Evolutionary conservation across 2,329 filamentous ascomycete species (phyloP), one percentile per base, ranked within the genome.

Genomic region (Huntiella bhutanensis): DNA sequence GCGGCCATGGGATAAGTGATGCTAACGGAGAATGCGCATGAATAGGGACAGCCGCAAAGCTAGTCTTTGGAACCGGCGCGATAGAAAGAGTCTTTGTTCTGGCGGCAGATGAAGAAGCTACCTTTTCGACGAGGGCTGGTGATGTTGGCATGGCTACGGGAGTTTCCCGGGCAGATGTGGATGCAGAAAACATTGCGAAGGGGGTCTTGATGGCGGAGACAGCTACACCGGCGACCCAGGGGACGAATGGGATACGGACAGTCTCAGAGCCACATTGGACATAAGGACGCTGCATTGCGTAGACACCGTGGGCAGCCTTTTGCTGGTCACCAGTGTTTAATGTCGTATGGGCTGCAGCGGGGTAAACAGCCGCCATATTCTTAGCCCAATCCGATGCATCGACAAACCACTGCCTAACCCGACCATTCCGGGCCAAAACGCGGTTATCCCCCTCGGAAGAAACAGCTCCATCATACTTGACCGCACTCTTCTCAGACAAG

Each of bases 311-410:
- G 15, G 34, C 33, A n/a, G 46, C 43, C 13, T 45, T 37, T 17
- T 49, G 37, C 16, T 49, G 44, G 33, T 43, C 47, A 13, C 32
- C 19, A 11, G 42, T 22, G 22, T 43, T 37, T 10, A 41, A 37
- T 5, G 38, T 40, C 1, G 38, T 33, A 32, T 49, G 47, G 12
- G 43, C 39, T n/a, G 47, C 47, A 5, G 47, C 47, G 32, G 47
- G 47, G 17, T 49, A 49, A n/a, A 49, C 47, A 28, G 45, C 43
- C 13, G 36, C 47, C 35, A 49, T 49, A 32, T 49, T 49, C 17
- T 35, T 43, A 3, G 47, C 43, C 47, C 47, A 49, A 17, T 35
- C 43, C 15, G 47, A 43, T 16, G 47, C 47, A 28, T 49, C 39
- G 11, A 45, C 13, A 10, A 49, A 49, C 47, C 47, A 49, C 33